Conservation (phyloP, 2,329 filamentous ascomycete species). For the Monilinia laxa region DNA sequence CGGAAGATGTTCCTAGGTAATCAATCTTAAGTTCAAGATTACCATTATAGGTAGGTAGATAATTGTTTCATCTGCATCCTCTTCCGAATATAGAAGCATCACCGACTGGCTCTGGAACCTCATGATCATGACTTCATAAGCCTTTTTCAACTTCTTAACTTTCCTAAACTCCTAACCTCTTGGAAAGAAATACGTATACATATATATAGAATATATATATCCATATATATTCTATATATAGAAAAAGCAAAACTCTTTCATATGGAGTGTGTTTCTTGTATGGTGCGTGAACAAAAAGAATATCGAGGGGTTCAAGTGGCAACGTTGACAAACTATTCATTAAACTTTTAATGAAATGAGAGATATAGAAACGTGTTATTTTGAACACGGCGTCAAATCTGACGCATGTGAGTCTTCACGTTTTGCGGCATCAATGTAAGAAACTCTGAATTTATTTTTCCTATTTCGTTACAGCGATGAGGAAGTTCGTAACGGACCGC, state of each 20-base stretch:
- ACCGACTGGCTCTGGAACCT: not conserved
- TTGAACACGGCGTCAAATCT: not conserved
- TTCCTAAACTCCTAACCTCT: too few species aligned
- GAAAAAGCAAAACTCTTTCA: too few species aligned
- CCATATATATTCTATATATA: too few species aligned
- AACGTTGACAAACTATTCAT: not conserved
- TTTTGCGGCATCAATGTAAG: not conserved
- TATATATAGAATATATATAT: too few species aligned
- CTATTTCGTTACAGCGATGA: not conserved
- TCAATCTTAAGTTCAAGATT: not conserved
- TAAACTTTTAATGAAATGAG: not conserved
- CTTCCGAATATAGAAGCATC: not conserved
- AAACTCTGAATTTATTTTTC: not conserved
- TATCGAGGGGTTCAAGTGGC: too few species aligned
- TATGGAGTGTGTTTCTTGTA: too few species aligned
- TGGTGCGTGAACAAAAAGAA: too few species aligned
- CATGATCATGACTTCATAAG: not conserved
- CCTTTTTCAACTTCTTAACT: too few species aligned
- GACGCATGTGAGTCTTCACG: constrained; percentile 1
- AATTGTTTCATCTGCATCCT: constrained; percentile 11
- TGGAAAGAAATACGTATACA: too few species aligned
- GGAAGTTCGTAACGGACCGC: constrained; percentile 3
- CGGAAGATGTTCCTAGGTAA: not conserved
- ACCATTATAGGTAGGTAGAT: not conserved
- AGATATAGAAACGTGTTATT: constrained; percentile 10